phyloP scores from a whole-genome alignment of 2,329 filamentous ascomycete species.

The Sclerotinia spermophila region DNA sequence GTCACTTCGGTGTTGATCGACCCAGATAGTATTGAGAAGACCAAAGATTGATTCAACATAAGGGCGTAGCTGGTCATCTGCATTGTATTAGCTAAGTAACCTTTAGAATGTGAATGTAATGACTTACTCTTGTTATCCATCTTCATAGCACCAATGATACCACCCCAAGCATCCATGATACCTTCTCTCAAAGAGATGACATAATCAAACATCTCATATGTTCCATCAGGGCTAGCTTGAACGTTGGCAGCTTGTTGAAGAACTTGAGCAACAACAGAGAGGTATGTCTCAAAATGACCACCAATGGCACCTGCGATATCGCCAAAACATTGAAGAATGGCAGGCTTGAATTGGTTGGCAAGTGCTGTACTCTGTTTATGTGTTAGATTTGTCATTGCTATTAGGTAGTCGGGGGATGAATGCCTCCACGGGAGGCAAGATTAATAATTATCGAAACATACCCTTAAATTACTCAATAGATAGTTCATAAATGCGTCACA shows the following conservation, averaged over 20 bases:
- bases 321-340: slow-evolving; percentile 95
- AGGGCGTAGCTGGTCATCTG: slow-evolving; percentile 67
- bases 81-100: slow-evolving; percentile 33
- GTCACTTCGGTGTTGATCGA: slow-evolving; percentile 86
- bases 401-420: background rate
- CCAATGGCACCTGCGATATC: slow-evolving; percentile 95
- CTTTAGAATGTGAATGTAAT: background rate
- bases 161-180: slow-evolving; percentile 99
- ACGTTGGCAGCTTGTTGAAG: slow-evolving; percentile 89
- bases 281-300: slow-evolving; percentile 87
- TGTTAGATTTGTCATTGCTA: background rate
- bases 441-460: slow-evolving; percentile 42
- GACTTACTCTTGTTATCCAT: slow-evolving; percentile 68
- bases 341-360: slow-evolving; percentile 95
- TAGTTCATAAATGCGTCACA: slow-evolving; percentile 99
- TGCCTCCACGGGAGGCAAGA: background rate
- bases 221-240: slow-evolving; percentile 71
- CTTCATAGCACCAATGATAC: slow-evolving; percentile 94
- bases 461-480: slow-evolving; percentile 83
- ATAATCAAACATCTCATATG: slow-evolving; percentile 96
- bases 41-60: slow-evolving; percentile 85
- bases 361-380: slow-evolving; percentile 67
- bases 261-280: slow-evolving; percentile 88
- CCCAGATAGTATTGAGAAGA: slow-evolving; percentile 74
- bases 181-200: slow-evolving; percentile 91